Evolutionary conservation across 495 filamentous ascomycete species (phyloP).

Genomic region (Neurospora sp.): DNA sequence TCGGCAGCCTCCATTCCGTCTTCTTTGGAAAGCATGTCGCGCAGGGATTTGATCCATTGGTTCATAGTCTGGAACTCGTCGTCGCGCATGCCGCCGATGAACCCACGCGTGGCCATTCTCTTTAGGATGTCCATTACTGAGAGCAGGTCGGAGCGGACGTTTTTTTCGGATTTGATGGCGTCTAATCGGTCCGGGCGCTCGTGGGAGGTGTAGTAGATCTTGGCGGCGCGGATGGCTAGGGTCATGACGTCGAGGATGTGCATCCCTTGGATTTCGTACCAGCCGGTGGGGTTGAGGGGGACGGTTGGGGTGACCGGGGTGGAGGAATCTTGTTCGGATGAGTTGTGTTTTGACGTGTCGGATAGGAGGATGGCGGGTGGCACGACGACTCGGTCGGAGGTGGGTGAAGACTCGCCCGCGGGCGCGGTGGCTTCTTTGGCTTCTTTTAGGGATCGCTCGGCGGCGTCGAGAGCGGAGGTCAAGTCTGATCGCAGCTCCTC

Average conservation of each 20-base stretch:
- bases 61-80: conserved; percentile 64
- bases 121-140: conserved; percentile 82
- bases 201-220: conserved; percentile 87
- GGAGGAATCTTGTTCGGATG: not conserved
- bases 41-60: conserved; percentile 67
- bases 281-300: conserved; percentile 34
- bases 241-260: conserved; percentile 88
- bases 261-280: conserved; percentile 82
- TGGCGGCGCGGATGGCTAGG: conserved; percentile 85
- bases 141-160: conserved; percentile 70
- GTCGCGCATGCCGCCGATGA: conserved; percentile 67
- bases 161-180: conserved; percentile 70
- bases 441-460: conserved; percentile 53
- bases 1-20: conserved; percentile 66
- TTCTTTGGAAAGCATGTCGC: conserved; percentile 62
- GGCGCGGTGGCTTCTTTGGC: conserved; percentile 18
- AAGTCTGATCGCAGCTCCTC: conserved; percentile 68
- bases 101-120: conserved; percentile 77
- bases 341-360: not conserved
- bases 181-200: conserved; percentile 73
- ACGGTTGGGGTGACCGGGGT: not conserved
- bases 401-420: conserved; percentile 5
- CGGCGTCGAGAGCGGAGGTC: conserved; percentile 51
- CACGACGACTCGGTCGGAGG: conserved; percentile 18
- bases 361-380: conserved; percentile 6